A percentile compares a stretch with the other conserved stretches of the same genome.
Conservation (phyloP, 169 alveolate species). For the Eimeria maxima region DNA sequence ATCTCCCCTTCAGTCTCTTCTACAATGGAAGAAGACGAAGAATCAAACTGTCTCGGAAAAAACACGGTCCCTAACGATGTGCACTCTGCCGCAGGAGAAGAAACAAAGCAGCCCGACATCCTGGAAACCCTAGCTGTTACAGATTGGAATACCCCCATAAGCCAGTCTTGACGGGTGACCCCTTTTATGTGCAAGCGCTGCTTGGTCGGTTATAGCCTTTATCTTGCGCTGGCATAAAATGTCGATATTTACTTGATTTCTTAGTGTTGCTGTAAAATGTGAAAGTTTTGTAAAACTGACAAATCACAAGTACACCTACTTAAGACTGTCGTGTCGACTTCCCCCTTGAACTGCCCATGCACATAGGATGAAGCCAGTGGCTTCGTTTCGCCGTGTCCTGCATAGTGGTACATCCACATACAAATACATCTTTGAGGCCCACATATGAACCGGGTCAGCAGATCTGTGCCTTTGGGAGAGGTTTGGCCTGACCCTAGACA, state of each 20-base stretch:
- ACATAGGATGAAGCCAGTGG: not conserved
- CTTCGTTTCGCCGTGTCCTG: slow-evolving; percentile 4
- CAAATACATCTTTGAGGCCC: not conserved
- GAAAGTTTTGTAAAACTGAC: not conserved
- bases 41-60: slow-evolving; percentile 56
- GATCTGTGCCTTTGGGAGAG: not conserved
- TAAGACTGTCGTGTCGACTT: not conserved
- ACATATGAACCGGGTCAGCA: not conserved
- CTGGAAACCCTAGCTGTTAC: not conserved
- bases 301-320: not conserved
- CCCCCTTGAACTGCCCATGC: slow-evolving; percentile 55
- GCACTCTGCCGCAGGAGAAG: slow-evolving; percentile 39
- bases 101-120: slow-evolving; percentile 1
- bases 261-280: not conserved
- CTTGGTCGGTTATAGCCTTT: not conserved
- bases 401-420: not conserved
- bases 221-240: not conserved
- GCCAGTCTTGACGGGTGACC: not conserved
- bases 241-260: not conserved
- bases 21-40: not conserved
- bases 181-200: not conserved
- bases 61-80: not conserved
- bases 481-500: not conserved
- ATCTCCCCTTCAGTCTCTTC: slow-evolving; percentile 11
- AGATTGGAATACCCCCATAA: not conserved